These are phyloP conservation scores for Globisporangium nunn DNA, from an alignment of 352 stramenopile species.

Conservation along the genomic window DNA sequence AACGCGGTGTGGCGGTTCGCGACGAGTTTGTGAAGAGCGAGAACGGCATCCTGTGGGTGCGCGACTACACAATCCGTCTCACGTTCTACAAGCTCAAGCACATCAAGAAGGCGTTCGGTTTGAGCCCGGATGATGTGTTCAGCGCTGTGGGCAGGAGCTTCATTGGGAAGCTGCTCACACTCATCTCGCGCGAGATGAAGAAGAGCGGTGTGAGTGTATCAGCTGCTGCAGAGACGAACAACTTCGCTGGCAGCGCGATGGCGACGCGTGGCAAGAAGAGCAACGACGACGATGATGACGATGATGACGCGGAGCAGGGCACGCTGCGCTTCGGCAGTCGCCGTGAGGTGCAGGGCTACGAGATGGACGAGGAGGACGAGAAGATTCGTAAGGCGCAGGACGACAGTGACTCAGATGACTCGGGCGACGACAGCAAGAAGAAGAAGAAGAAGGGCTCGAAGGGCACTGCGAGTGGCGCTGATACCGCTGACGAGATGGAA, in stretches of 20 bases:
- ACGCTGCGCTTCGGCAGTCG: constrained; percentile 79
- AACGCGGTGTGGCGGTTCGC: constrained; percentile 88
- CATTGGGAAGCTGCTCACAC: constrained; percentile 88
- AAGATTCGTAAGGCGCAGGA: constrained; percentile 62
- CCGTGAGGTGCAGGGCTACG: constrained; percentile 80
- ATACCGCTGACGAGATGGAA: constrained; percentile 27
- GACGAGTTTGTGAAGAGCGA: constrained; percentile 88
- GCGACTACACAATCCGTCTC: constrained; percentile 95
- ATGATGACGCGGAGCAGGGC: constrained; percentile 82
- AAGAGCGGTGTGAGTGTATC: constrained; percentile 69
- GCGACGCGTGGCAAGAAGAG: constrained; percentile 31
- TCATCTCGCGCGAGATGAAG: constrained; percentile 94
- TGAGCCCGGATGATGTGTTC: constrained; percentile 93
- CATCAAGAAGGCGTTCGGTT: constrained; percentile 94
- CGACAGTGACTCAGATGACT: constrained; percentile 58
- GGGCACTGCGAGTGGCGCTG: constrained; percentile 13
- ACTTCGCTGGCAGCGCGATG: constrained; percentile 11
- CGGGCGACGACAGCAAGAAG: constrained; percentile 18
- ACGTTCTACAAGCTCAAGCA: constrained; percentile 92
- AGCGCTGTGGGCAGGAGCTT: constrained; percentile 83
- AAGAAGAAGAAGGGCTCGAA: constrained; percentile 32
- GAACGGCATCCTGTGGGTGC: constrained; percentile 91
- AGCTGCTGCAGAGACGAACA: constrained; percentile 41
- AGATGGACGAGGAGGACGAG: constrained; percentile 94
- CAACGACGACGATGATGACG: constrained; percentile 75